Base-by-base conservation (phyloP, 495 filamentous ascomycete genomes). In the Lophium mytilinum region DNA sequence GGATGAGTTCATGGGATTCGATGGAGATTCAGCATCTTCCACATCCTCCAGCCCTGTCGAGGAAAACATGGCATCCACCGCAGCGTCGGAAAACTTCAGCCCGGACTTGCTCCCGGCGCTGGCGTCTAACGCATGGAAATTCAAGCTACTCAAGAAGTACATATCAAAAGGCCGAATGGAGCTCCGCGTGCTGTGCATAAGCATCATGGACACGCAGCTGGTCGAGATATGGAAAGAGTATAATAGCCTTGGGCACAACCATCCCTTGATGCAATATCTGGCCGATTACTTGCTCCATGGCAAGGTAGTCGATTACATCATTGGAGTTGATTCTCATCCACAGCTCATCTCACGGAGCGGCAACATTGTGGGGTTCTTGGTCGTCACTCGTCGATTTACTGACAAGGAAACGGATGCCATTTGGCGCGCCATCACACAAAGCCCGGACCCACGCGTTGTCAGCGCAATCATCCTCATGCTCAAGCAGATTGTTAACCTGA, bases 291-390 rank as follows among this genome's bases (percentile, higher is more conserved):
- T 96, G 58, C 66, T 84, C 39, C 55, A 81, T 11, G 81, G 91
- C 62, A 75, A 80, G 52, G 68, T 95, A 9, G 67, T 95, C 37
- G 88, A 89, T 8, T 89, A 97, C 68, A 80, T 98, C 30, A 83
- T 97, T 53, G 88, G 93, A 1, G 83, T 91, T 42, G 90, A 89
- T 53, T 95, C 93, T 15, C 93, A 97, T 65, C 88, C 88, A 6
- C 89, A 95, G 63, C 80, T 98, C 55, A 94, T 95, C 45, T 76
- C 73, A 41, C 81, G 88, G 58, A 87, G 87, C 65, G 77, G 78
- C 56, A 95, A 96, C 54, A 87, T 97, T 52, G 75, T 95, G 40
- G 87, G 86, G 0, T 97, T 96, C 57, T 77, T 97, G 47, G 78
- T 89, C n/a, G 87, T 93, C 39, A 95, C 89, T 0, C 70, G 75